Evolutionary conservation across 495 filamentous ascomycete species (phyloP), one percentile per base, ranked within the genome.

Genomic region (Hypoxylon fragiforme): DNA sequence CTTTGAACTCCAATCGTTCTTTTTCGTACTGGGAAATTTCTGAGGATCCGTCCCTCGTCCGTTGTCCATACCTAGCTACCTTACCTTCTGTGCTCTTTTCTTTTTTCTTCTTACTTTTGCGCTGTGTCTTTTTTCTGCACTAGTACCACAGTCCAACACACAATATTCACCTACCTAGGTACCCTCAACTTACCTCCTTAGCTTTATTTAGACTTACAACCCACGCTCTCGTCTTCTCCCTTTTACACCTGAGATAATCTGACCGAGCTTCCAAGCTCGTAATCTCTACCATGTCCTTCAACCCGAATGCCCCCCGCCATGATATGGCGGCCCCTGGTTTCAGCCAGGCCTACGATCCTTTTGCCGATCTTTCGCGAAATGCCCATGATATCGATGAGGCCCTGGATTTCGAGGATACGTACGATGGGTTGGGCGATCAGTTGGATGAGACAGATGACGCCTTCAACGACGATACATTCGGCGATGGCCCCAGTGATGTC

Each of bases 381-480:
- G 81, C 83, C 26, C 83, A 87, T 52, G 85, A 87, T 34, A 85
- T 95, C 64, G 89, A 81, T 80, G 92, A 81, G 72, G 91, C 80
- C 19, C 59, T 97, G 47, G 91, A 97, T 52, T 98, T 97, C 59
- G 94, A 98, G 60, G 94, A 99, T 63, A 97, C 94, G 21, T 97
- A 99, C 68, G 95, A 99, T 72, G 94, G 94, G 1, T 77, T 97
- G 15, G 94, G 91, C 2, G 89, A 96, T 69, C 84, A 89, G 67
- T 83, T 99, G 22, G 87, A 96, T 61, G 92, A 97, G 64, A 88
- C 90, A 13, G 88, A 92, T 61, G 94, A 99, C 75, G 90, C 80
- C 34, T 90, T 97, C 78, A 99, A 99, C 71, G 90, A 97, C 63
- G 95, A 96, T 68, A 99, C 94, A n/a, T 99, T 99, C 62, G 94